Base-by-base conservation (phyloP, 768 basidiomycete genomes). In the Dentipellis sp. region DNA sequence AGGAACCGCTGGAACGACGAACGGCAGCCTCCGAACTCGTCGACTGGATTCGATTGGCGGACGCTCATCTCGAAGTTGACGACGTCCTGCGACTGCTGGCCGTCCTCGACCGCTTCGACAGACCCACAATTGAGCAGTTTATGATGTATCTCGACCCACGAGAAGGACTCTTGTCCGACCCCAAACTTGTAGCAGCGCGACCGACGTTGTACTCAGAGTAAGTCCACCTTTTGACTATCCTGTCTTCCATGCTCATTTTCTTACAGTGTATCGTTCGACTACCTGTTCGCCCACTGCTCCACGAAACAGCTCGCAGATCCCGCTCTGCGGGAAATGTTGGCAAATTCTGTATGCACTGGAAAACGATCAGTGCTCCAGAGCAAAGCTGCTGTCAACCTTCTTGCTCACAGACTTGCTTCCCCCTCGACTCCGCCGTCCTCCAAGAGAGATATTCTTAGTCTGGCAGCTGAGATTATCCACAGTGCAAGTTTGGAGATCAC, bases 1-100 rank as follows among this genome's bases (percentile, higher is more conserved):
- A 29, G 29, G 29, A 29, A 29, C 29, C 29, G 6, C 29, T 29
- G 29, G 42, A 67, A 22, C 67, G 76, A 45, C 69, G 67, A 50
- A 59, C 63, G 1, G 61, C 70, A 29, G 83, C 83, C 0, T 80
- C 72, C 46, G 80, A 82, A 52, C 69, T 88, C 0, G 71, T 88
- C n/a, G 84, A 86, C 60, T 82, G 78, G 78, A 56, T 84, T 35
- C 80, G 86, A 38, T 67, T 86, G 1, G 62, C 74, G 1, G 71
- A 72, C 12, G 63, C 66, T 23, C 62, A 67, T 1, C 60, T 79
- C 4, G 61, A 64, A 12, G 11, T 68, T 1, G 58, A 61, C 0
- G 74, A 82, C 49, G 63, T 84, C 17, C 63, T 59, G 19, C 74
- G 75, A 6, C 63, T 85, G 1, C 64, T 72, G 0, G 54, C 55